These are phyloP conservation scores for Pythium plurisporium DNA, from an alignment of 352 stramenopile species.

Conservation along the genomic window DNA sequence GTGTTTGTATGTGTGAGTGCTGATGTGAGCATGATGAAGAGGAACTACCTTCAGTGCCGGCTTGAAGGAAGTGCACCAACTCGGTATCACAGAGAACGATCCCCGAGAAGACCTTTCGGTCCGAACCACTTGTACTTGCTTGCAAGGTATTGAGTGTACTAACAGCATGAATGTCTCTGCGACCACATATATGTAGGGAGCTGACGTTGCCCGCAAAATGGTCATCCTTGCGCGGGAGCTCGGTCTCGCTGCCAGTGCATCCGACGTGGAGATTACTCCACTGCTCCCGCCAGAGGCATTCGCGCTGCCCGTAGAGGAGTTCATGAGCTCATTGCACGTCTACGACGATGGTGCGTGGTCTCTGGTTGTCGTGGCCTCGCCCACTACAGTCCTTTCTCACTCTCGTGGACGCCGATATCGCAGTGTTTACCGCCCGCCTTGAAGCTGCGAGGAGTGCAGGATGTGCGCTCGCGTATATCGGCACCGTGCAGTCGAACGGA, in stretches of 20 bases:
- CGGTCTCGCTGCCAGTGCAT: conserved; percentile 30
- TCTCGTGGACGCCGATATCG: not conserved
- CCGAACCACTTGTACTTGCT: not conserved
- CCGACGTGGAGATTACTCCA: conserved; percentile 36
- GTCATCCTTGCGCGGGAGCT: conserved; percentile 59
- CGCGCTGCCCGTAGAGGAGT: conserved; percentile 40
- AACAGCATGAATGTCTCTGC: not conserved
- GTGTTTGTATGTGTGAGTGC: too few species aligned
- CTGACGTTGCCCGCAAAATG: conserved; percentile 65
- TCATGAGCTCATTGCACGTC: conserved; percentile 37
- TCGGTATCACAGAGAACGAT: conserved; percentile 67
- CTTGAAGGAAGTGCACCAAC: conserved; percentile 36
- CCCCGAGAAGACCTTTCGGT: conserved; percentile 57
- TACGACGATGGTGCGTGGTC: conserved; percentile 30
- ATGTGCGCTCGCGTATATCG: conserved; percentile 50
- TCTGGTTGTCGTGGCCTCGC: not conserved
- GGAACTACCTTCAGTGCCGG: conserved; percentile 43
- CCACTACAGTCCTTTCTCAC: not conserved
- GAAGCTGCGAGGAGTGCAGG: conserved; percentile 22
- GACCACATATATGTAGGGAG: conserved; percentile 25
- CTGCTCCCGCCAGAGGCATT: conserved; percentile 43
- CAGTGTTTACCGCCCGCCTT: conserved; percentile 26
- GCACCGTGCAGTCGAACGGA: conserved; percentile 38
- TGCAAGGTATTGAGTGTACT: not conserved
- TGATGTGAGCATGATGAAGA: too few species aligned